phyloP scores from a whole-genome alignment of 1,139 yeast genomes.

The Suhomyces taliae region DNA sequence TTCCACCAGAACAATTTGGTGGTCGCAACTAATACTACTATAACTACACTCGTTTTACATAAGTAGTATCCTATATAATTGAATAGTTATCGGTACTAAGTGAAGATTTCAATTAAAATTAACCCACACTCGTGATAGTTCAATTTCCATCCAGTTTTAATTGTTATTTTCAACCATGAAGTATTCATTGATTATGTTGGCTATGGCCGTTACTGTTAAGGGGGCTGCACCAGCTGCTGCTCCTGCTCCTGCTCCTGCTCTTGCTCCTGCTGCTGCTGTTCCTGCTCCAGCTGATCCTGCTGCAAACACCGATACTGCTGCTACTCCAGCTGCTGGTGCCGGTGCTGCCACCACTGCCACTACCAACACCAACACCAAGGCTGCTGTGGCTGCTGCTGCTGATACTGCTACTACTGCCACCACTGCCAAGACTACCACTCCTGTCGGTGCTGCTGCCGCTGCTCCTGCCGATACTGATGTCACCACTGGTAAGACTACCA shows the following conservation, averaged over 20 bases:
- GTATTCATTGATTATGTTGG: conserved; percentile 6
- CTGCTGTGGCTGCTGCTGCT: conserved; percentile 8
- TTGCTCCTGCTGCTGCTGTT: conserved; percentile 5
- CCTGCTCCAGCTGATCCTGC: conserved; percentile 11
- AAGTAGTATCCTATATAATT: neutral
- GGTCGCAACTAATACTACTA: neutral
- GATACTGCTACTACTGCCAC: conserved; percentile 24
- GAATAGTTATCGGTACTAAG: neutral
- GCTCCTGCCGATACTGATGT: conserved; percentile 11
- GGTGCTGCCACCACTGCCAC: conserved; percentile 24
- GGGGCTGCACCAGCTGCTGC: conserved; percentile 14
- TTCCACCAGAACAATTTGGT: neutral
- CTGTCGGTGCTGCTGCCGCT: conserved; percentile 26
- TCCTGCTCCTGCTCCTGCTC: conserved; percentile 4
- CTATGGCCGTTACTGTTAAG: conserved; percentile 7
- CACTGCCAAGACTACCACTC: conserved; percentile 43
- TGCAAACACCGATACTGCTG: conserved; percentile 12
- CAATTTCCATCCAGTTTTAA: neutral
- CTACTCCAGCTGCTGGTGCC: conserved; percentile 12
- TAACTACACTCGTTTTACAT: neutral
- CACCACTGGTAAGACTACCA: conserved; percentile 8
- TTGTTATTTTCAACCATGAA: conserved; percentile 3
- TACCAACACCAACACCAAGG: conserved; percentile 23
- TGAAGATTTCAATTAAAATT: neutral
- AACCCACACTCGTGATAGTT: neutral